Evolutionary conservation across 208 protist species (phyloP).

Genomic region (Trypanosomatidae sp.): DNA sequence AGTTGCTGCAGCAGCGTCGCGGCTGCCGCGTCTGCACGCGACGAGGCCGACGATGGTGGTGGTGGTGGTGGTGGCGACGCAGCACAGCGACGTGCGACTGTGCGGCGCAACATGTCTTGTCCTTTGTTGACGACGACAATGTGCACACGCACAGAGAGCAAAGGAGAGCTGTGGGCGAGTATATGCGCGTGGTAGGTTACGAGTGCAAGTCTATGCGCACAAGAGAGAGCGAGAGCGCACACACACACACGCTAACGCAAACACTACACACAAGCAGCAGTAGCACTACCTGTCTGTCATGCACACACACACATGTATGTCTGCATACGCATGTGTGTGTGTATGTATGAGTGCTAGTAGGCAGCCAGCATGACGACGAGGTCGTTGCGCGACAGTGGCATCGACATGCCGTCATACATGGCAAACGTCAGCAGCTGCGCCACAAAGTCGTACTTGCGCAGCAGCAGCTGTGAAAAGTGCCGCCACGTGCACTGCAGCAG

Average conservation of each 20-base stretch:
- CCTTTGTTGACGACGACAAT: too few relatives aligned
- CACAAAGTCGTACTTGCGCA: constrained; percentile 68
- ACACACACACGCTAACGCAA: neutral
- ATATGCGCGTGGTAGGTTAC: too few relatives aligned
- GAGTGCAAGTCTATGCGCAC: too few relatives aligned
- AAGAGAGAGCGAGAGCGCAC: neutral
- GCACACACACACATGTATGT: neutral
- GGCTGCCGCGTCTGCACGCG: too few relatives aligned
- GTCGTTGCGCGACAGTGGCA: constrained; percentile 19
- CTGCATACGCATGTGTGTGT: neutral
- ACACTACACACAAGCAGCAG: neutral
- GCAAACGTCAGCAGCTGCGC: constrained; percentile 31
- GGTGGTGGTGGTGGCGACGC: too few relatives aligned
- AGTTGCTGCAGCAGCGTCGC: too few relatives aligned
- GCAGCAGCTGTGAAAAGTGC: constrained; percentile 46
- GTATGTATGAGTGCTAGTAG: constrained; percentile 13
- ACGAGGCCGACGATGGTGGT: too few relatives aligned
- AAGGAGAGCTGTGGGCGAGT: too few relatives aligned
- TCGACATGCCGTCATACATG: constrained; percentile 26
- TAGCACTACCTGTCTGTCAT: neutral
- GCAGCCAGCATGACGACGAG: constrained; percentile 25
- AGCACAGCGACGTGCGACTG: too few relatives aligned
- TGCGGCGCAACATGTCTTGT: too few relatives aligned
- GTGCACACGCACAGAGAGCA: too few relatives aligned
- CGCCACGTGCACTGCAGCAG: constrained; percentile 76